Conservation (phyloP, 306 rosid genomes). For the Parietaria judaica region DNA sequence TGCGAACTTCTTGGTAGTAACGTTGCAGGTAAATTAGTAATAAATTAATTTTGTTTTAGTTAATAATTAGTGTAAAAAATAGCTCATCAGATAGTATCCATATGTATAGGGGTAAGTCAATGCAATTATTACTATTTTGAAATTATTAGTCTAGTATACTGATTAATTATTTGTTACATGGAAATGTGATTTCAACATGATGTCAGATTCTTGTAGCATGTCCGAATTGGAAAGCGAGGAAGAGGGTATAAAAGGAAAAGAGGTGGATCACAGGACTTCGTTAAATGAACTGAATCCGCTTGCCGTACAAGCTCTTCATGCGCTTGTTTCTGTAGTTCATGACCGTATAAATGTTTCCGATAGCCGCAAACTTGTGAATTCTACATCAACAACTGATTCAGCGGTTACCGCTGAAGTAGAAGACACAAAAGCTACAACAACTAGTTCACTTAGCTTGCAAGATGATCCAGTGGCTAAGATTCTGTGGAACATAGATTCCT, state of each 20-base stretch:
- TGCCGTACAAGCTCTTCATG: constrained; percentile 67
- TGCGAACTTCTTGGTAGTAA: constrained; percentile 26
- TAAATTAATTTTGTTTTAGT: neutral
- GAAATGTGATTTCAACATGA: constrained; percentile 19
- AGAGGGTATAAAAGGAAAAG: constrained; percentile 39
- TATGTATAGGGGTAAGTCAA: no score
- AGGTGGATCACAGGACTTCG: constrained; percentile 22
- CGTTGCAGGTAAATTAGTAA: constrained; percentile 33
- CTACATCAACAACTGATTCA: constrained; percentile 42
- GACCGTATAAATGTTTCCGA: constrained; percentile 29
- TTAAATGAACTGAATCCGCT: constrained; percentile 51
- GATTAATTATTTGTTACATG: neutral
- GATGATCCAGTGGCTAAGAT: constrained; percentile 68
- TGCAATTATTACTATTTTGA: no score
- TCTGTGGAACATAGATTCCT: constrained; percentile 50
- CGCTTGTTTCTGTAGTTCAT: constrained; percentile 78
- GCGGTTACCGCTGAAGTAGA: constrained; percentile 28
- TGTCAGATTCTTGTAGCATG: constrained; percentile 39
- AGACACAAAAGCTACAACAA: constrained; percentile 22
- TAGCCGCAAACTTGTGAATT: constrained; percentile 29
- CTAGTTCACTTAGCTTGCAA: constrained; percentile 28
- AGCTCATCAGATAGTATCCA: no score
- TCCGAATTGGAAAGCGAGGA: constrained; percentile 32
- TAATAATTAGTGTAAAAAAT: no score
- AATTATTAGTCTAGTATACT: no score